Evolutionary conservation across 768 basidiomycete genomes (phyloP).

Genomic region (Cyathus striatus): DNA sequence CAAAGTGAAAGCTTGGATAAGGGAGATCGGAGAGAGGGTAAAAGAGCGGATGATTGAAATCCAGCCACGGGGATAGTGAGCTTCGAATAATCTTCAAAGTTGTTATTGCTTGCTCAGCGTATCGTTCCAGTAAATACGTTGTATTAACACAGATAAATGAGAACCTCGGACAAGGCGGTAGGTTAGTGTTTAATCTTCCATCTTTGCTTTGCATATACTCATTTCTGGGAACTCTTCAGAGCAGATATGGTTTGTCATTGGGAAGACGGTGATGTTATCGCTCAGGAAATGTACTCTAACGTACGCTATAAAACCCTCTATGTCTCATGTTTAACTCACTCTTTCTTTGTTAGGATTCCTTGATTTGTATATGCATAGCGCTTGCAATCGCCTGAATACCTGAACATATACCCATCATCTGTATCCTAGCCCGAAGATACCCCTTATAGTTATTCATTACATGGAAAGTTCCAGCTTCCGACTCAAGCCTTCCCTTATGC

Average conservation of each 20-base stretch:
- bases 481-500: not conserved
- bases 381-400: slow-evolving; percentile 35
- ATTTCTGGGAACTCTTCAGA: slow-evolving; percentile 28
- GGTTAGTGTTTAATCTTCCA: slow-evolving; percentile 40
- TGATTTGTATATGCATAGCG: slow-evolving; percentile 48
- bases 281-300: slow-evolving; percentile 76
- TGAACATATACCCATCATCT: slow-evolving; percentile 10
- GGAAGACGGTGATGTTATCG: slow-evolving; percentile 79
- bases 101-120: slow-evolving; percentile 5
- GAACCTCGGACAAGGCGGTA: slow-evolving; percentile 80
- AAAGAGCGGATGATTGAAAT: slow-evolving; percentile 86
- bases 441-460: slow-evolving; percentile 11
- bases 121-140: slow-evolving; percentile 66
- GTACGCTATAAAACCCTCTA: slow-evolving; percentile 37
- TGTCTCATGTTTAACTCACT: slow-evolving; percentile 6
- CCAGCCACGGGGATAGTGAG: slow-evolving; percentile 75
- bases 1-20: slow-evolving; percentile 69
- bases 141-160: slow-evolving; percentile 83
- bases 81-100: too few species aligned
- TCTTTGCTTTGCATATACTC: not conserved
- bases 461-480: slow-evolving; percentile 15
- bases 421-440: slow-evolving; percentile 17
- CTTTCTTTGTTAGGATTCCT: slow-evolving; percentile 49
- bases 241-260: slow-evolving; percentile 83
- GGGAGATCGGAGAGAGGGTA: slow-evolving; percentile 78